These are phyloP conservation scores for Heterobasidion occidentale DNA, from an alignment of 1,284 basidiomycete species.

Conservation along the genomic window DNA sequence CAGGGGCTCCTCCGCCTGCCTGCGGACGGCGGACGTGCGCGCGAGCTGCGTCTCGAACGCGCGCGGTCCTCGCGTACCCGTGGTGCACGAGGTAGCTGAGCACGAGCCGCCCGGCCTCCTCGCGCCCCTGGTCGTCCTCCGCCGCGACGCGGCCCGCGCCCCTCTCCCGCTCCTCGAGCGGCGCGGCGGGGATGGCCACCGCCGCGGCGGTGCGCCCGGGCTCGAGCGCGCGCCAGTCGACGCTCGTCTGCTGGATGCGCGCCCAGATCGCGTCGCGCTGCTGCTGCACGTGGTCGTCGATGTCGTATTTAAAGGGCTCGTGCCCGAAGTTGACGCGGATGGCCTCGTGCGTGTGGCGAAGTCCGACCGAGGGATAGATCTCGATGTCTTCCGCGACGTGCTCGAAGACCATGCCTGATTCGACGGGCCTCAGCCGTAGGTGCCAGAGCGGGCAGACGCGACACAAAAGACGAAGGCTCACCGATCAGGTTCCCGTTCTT, in stretches of 20 bases:
- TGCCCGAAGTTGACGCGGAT: conserved; percentile 83
- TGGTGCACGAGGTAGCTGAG: conserved; percentile 75
- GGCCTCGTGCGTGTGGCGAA: conserved; percentile 69
- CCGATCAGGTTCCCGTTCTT: conserved; percentile 81
- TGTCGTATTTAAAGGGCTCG: conserved; percentile 80
- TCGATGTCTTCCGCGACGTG: conserved; percentile 58
- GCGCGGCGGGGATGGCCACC: background rate
- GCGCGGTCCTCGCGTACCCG: conserved; percentile 65
- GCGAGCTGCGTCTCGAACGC: conserved; percentile 50
- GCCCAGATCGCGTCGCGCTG: conserved; percentile 56
- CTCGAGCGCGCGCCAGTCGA: conserved; percentile 21
- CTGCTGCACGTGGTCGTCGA: conserved; percentile 72
- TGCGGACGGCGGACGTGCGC: background rate
- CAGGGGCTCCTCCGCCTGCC: background rate
- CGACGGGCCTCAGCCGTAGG: background rate
- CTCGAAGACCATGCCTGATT: conserved; percentile 60
- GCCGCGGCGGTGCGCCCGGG: conserved; percentile 14
- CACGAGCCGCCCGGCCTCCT: conserved; percentile 58
- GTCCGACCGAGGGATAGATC: conserved; percentile 80
- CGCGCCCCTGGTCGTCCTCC: conserved; percentile 12
- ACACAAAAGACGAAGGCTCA: conserved; percentile 21
- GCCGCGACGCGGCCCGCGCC: conserved; percentile 12
- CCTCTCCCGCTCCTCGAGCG: background rate
- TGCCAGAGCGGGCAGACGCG: background rate
- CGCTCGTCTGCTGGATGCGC: conserved; percentile 47